Conservation (phyloP, 768 basidiomycete species). For the Boletus fagicola region DNA sequence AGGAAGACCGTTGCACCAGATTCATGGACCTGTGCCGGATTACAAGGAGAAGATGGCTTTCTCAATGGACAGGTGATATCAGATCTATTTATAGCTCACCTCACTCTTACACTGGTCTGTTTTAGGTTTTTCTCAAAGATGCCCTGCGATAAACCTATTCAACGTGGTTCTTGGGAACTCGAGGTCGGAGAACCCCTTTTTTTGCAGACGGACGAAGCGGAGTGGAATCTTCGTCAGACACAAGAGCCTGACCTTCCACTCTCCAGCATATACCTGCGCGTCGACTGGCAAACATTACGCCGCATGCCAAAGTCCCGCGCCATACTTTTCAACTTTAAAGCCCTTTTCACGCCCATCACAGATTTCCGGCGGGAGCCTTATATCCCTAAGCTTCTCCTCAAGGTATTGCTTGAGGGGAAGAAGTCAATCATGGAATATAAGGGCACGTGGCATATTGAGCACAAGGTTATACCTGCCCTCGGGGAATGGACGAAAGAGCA, state of each 20-base stretch:
- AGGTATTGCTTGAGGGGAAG: conserved; percentile 42
- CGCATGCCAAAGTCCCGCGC: conserved; percentile 46
- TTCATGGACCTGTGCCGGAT: conserved; percentile 48
- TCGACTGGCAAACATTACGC: conserved; percentile 56
- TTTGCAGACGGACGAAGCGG: conserved; percentile 39
- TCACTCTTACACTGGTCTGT: not conserved
- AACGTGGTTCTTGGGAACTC: conserved; percentile 51
- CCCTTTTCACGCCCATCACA: conserved; percentile 49
- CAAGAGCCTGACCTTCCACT: conserved; percentile 38
- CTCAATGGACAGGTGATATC: conserved; percentile 47
- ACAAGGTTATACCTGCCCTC: conserved; percentile 46
- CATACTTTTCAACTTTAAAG: conserved; percentile 54
- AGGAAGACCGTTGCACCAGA: conserved; percentile 44
- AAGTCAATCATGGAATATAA: conserved; percentile 44
- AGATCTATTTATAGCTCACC: not conserved
- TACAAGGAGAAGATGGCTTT: conserved; percentile 48
- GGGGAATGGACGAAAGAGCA: conserved; percentile 48
- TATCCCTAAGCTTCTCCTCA: conserved; percentile 46
- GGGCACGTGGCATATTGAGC: conserved; percentile 40
- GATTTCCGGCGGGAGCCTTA: conserved; percentile 46
- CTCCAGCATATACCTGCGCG: conserved; percentile 45
- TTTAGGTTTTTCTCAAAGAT: conserved; percentile 49
- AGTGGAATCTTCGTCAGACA: conserved; percentile 34
- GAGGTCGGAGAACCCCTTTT: conserved; percentile 51
- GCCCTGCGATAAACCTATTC: conserved; percentile 47